Conservation (phyloP, 2,329 filamentous ascomycete genomes). For the Aureobasidium lini region DNA sequence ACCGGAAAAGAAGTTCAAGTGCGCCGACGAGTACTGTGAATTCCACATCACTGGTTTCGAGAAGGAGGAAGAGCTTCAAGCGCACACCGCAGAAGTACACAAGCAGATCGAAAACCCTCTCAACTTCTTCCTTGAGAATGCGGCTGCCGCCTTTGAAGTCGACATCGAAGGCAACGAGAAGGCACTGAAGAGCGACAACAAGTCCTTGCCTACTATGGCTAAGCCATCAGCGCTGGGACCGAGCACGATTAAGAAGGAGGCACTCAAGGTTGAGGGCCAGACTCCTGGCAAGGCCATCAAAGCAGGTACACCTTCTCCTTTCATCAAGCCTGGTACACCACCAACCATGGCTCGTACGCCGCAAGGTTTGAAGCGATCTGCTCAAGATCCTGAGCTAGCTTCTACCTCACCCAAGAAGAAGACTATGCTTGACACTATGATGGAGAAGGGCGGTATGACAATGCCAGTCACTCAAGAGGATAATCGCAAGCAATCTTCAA, state of each 20-base stretch:
- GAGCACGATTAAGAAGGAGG: slow-evolving; percentile 17
- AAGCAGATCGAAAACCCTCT: slow-evolving; percentile 48
- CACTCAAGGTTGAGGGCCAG: slow-evolving; percentile 24
- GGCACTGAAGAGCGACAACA: slow-evolving; percentile 23
- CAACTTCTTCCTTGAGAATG: slow-evolving; percentile 48
- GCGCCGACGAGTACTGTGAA: slow-evolving; percentile 43
- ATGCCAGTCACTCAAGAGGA: slow-evolving; percentile 16
- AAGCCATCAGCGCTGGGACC: slow-evolving; percentile 21
- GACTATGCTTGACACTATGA: slow-evolving; percentile 23
- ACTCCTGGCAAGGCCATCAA: slow-evolving; percentile 24
- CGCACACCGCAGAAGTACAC: slow-evolving; percentile 48
- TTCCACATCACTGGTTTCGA: slow-evolving; percentile 48
- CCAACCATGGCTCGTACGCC: slow-evolving; percentile 13
- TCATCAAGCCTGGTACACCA: slow-evolving; percentile 18
- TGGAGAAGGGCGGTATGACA: slow-evolving; percentile 15
- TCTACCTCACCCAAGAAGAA: slow-evolving; percentile 19
- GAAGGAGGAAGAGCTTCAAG: slow-evolving; percentile 46
- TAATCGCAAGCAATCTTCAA: slow-evolving; percentile 21
- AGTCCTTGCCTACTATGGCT: slow-evolving; percentile 10
- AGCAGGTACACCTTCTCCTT: slow-evolving; percentile 22
- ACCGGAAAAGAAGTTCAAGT: slow-evolving; percentile 44
- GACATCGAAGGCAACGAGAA: slow-evolving; percentile 40
- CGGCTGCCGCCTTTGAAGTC: slow-evolving; percentile 41
- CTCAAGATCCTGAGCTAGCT: slow-evolving; percentile 18
- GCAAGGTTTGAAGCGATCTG: slow-evolving; percentile 17